Evolutionary conservation across 1,284 basidiomycete genomes (phyloP).

Genomic region (Acaromyces ingoldii): DNA sequence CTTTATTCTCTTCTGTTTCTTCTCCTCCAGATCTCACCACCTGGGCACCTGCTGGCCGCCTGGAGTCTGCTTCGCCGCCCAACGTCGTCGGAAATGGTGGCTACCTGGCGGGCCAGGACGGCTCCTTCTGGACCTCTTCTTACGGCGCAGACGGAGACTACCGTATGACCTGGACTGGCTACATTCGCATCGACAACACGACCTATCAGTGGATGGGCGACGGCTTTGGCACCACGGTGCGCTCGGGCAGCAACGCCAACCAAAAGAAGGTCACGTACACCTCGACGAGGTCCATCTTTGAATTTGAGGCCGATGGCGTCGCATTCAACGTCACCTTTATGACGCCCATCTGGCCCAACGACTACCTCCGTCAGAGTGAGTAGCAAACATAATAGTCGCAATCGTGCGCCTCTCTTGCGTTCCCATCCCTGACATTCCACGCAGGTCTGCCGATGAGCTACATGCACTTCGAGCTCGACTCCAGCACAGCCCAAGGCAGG

Average conservation of each 20-base stretch:
- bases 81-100: constrained; percentile 42
- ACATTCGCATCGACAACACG: constrained; percentile 36
- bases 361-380: constrained; percentile 42
- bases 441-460: constrained; percentile 42
- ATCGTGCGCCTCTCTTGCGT: not conserved
- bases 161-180: constrained; percentile 39
- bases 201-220: constrained; percentile 47
- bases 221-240: constrained; percentile 39
- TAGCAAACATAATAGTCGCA: not conserved
- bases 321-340: constrained; percentile 46
- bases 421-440: not conserved
- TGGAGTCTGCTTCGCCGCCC: constrained; percentile 28
- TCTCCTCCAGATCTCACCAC: constrained; percentile 28
- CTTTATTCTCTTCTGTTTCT: not conserved
- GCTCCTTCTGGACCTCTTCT: constrained; percentile 43
- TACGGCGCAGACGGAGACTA: constrained; percentile 45
- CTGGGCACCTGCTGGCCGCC: constrained; percentile 38
- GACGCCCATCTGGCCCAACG: constrained; percentile 42
- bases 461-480: constrained; percentile 39
- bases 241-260: constrained; percentile 28
- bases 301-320: constrained; percentile 40
- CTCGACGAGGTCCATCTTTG: constrained; percentile 42
- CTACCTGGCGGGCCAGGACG: constrained; percentile 35
- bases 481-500: constrained; percentile 17
- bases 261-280: constrained; percentile 44